Percentiles rank a stretch among this genome's conserved stretches.
phyloP scores from a whole-genome alignment of 805 yeast species.

The Lipomyces yamadae region DNA sequence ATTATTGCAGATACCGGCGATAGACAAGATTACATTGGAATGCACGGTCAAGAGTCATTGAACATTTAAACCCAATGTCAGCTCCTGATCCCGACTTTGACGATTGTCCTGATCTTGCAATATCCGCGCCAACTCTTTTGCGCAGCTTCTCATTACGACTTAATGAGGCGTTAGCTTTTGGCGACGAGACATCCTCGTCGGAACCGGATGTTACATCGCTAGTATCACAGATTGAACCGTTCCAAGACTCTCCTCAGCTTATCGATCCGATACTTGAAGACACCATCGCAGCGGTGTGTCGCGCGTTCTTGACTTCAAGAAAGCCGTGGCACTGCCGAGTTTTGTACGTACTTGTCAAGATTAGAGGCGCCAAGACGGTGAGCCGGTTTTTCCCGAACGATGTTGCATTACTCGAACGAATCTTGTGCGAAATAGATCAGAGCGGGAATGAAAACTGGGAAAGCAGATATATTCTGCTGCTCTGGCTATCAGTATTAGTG shows the following conservation, averaged over 20 bases:
- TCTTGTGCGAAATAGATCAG: constrained; percentile 43
- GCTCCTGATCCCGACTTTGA: constrained; percentile 29
- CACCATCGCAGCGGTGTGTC: constrained; percentile 9
- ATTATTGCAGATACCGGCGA: too few species aligned
- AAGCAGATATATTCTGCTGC: constrained; percentile 93
- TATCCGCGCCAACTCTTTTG: constrained; percentile 30
- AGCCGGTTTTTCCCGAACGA: constrained; percentile 66
- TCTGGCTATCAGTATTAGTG: constrained; percentile 74
- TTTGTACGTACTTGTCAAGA: constrained; percentile 65
- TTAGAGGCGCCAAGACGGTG: constrained; percentile 67
- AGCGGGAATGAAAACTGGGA: constrained; percentile 82
- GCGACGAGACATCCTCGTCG: constrained; percentile 3
- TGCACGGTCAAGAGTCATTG: neutral
- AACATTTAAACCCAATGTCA: neutral
- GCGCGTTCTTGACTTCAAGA: neutral
- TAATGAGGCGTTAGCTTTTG: neutral
- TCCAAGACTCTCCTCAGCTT: constrained; percentile 33
- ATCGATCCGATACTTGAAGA: constrained; percentile 30
- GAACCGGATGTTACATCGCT: neutral
- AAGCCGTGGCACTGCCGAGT: constrained; percentile 44
- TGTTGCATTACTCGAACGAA: constrained; percentile 53
- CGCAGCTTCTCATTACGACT: constrained; percentile 17
- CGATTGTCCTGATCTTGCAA: constrained; percentile 32
- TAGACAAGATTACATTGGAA: too few species aligned
- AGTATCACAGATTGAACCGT: constrained; percentile 27